Conservation (phyloP, 2,329 filamentous ascomycete species). For the Hortaea sp. region DNA sequence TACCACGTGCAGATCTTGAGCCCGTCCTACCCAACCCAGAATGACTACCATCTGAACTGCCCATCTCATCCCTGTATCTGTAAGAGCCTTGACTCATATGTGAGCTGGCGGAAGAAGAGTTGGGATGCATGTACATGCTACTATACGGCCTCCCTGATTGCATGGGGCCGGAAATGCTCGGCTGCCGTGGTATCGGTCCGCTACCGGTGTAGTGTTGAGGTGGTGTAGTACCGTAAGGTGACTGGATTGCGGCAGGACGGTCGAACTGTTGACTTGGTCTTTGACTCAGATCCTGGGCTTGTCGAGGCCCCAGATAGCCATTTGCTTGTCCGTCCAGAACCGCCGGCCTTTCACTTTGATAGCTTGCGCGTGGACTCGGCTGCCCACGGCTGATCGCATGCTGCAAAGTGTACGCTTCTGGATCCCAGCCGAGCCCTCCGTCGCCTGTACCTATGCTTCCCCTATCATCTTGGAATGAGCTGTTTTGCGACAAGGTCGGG, state of each 20-base stretch:
- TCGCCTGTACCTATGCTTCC: constrained; percentile 5
- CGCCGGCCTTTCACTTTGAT: too few relatives aligned
- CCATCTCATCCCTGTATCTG: constrained; percentile 37
- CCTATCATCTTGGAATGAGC: constrained; percentile 22
- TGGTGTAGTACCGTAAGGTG: too few relatives aligned
- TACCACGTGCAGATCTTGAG: constrained; percentile 50
- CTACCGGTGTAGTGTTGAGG: too few relatives aligned
- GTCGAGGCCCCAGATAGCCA: too few relatives aligned
- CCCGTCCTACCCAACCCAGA: constrained; percentile 51
- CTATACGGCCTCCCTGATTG: constrained; percentile 29
- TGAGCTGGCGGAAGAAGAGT: constrained; percentile 35
- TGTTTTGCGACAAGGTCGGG: constrained; percentile 25
- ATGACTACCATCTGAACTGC: constrained; percentile 22
- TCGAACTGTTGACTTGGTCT: too few relatives aligned
- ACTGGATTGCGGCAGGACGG: too few relatives aligned
- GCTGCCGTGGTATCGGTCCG: too few relatives aligned
- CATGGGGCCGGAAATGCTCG: background rate
- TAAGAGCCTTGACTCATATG: constrained; percentile 31
- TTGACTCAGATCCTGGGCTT: too few relatives aligned
- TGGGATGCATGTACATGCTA: constrained; percentile 39
- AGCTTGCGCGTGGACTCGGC: too few relatives aligned
- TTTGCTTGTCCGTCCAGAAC: too few relatives aligned
- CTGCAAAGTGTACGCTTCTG: constrained; percentile 27
- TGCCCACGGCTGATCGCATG: too few relatives aligned
- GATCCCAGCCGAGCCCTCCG: constrained; percentile 31